Evolutionary conservation across 192 early-diverging fungal species (phyloP).

Genomic region (Lobulomyces angularis): DNA sequence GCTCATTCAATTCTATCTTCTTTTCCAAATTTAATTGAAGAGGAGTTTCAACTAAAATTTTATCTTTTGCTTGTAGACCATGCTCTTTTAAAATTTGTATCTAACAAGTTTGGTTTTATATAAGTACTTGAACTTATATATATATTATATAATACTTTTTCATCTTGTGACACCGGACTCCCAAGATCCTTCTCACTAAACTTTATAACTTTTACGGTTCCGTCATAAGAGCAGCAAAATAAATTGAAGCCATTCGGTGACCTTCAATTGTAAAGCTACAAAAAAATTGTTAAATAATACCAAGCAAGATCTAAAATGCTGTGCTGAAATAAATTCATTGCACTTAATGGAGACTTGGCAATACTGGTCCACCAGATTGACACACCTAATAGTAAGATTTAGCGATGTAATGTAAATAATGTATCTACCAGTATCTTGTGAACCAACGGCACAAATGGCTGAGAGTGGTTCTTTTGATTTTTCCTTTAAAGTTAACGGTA

Average conservation of each 20-base stretch:
- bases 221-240: constrained; percentile 84
- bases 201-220: constrained; percentile 62
- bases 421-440: constrained; percentile 82
- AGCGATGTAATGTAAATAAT: too few species aligned
- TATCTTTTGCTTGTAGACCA: constrained; percentile 23
- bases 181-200: constrained; percentile 63
- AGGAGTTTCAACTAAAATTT: constrained; percentile 47
- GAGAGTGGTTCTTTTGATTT: constrained; percentile 24
- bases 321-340: constrained; percentile 63
- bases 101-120: background rate
- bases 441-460: constrained; percentile 70
- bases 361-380: constrained; percentile 78
- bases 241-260: constrained; percentile 60
- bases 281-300: constrained; percentile 20
- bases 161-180: constrained; percentile 40
- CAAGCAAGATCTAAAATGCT: constrained; percentile 81
- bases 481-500: constrained; percentile 11
- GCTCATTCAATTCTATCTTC: constrained; percentile 4
- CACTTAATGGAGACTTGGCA: constrained; percentile 54
- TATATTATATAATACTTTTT: constrained; percentile 36
- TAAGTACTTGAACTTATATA: constrained; percentile 1
- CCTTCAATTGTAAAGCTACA: constrained; percentile 24
- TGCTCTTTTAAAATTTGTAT: constrained; percentile 23
- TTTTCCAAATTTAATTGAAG: constrained; percentile 57
- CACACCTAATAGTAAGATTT: too few species aligned